Evolutionary conservation across 768 basidiomycete species (phyloP), one percentile per base, ranked within the genome.

Genomic region (Rhodosporidiobolus sp.): DNA sequence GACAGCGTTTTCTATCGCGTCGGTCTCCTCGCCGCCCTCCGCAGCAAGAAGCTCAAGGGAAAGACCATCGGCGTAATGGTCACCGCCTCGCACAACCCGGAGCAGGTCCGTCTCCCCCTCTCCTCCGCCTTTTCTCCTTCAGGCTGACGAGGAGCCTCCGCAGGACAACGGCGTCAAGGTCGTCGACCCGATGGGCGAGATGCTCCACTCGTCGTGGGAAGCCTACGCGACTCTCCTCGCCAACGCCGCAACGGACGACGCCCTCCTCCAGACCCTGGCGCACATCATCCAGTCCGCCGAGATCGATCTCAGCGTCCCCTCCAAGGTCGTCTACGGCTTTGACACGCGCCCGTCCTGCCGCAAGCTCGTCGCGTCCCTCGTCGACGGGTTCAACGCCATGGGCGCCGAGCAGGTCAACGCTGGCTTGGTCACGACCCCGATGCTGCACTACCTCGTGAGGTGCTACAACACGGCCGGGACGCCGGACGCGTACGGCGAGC

Each of bases 81-180:
- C 80, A 99, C 96, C 49, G 96, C 96, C 4, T 95, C 93, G n/a
- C 96, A 99, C 82, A 99, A 99, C 80, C 95, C 96, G n/a, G 94
- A 94, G 80, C 86, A 87, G 79, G 94, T 94, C 78, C 58, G 65
- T 24, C 20, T 50, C 11, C 19, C 28, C n/a, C 49, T 11, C 53
- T 28, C 28, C 52, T 62, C 26, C 35, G 12, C 20, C n/a, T 57
- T 45, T 52, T 11, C 45, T 30, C 53, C 32, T 26, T 0, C n/a
- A 49, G 43, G 26, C 65, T 50, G 24, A 55, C 35, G 58, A 6
- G 12, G 16, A 2, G 17, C 35, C 17, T 56, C 28, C 67, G 14
- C 79, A 96, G 93, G 96, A 99, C 81, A 99, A 99, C 80, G 96
- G 96, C 38, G 96, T 97, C 74, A 99, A 99, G 82, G 86, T 99